phyloP scores from a whole-genome alignment of 306 rosid genomes.

The Lithocarpus polystachyus region DNA sequence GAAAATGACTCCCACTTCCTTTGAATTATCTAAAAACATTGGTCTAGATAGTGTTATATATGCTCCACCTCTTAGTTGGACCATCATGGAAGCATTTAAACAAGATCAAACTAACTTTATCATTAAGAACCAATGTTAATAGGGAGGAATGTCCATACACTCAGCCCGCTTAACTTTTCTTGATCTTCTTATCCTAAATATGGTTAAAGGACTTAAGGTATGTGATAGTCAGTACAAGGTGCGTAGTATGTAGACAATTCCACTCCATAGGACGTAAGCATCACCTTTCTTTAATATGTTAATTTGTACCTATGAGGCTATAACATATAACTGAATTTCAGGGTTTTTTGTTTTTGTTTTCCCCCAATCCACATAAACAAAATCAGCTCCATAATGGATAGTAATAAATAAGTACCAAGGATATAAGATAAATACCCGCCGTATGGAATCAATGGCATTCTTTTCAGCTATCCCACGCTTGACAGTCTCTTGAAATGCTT shows the following conservation, averaged over 20 bases:
- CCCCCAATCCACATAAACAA: not conserved
- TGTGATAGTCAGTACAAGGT: not conserved
- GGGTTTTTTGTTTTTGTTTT: not conserved
- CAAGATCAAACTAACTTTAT: not conserved
- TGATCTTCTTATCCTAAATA: not conserved
- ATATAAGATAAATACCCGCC: constrained; percentile 44
- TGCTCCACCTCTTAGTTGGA: constrained; percentile 3
- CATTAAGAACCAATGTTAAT: not conserved
- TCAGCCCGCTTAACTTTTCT: constrained; percentile 2
- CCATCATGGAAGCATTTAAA: not conserved
- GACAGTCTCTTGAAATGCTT: constrained; percentile 53
- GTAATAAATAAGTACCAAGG: constrained; percentile 6
- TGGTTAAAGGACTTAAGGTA: not conserved
- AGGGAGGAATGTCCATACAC: not conserved
- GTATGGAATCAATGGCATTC: constrained; percentile 54
- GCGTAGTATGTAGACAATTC: not conserved
- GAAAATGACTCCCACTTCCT: not conserved
- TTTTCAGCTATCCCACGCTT: constrained; percentile 73
- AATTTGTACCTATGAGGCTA: not conserved
- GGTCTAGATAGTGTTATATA: not conserved
- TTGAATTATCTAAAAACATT: constrained; percentile 1
- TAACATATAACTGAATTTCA: not conserved
- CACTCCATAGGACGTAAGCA: not conserved
- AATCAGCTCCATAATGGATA: constrained; percentile 4
- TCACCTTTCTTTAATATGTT: not conserved